Percentiles rank a stretch among this genome's conserved stretches.
phyloP scores from a whole-genome alignment of 1,139 yeast genomes.

The Scheffersomyces insectosa region DNA sequence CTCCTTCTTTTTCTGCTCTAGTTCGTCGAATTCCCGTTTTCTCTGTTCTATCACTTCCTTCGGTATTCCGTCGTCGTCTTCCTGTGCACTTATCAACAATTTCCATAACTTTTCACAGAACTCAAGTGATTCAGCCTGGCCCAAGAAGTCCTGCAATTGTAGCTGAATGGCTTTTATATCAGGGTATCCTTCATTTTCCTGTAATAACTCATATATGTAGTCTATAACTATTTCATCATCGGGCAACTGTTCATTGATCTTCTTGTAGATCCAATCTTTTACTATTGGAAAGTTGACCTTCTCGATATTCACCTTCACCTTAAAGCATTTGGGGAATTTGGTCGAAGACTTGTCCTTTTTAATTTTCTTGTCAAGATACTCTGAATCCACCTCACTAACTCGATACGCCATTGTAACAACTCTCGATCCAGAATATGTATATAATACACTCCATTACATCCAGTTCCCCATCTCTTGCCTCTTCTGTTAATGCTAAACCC shows the following conservation, averaged over 20 bases:
- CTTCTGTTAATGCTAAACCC: too few relatives aligned
- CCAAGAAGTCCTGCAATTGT: slow-evolving; percentile 43
- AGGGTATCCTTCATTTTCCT: slow-evolving; percentile 25
- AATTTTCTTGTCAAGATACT: slow-evolving; percentile 9
- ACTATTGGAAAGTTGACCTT: slow-evolving; percentile 37
- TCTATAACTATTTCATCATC: slow-evolving; percentile 51
- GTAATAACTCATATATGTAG: slow-evolving; percentile 36
- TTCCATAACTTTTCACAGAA: slow-evolving; percentile 44
- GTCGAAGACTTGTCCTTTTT: slow-evolving; percentile 10
- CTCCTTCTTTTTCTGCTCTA: slow-evolving; percentile 2
- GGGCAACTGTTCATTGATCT: slow-evolving; percentile 34
- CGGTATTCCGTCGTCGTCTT: slow-evolving; percentile 43
- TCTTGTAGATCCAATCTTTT: slow-evolving; percentile 34
- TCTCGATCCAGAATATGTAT: too few relatives aligned
- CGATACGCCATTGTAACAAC: slow-evolving; percentile 17
- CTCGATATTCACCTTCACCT: slow-evolving; percentile 26
- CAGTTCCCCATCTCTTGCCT: too few relatives aligned
- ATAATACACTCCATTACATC: too few relatives aligned
- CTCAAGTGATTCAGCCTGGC: slow-evolving; percentile 30
- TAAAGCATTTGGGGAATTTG: slow-evolving; percentile 16
- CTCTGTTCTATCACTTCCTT: slow-evolving; percentile 23
- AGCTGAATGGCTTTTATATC: slow-evolving; percentile 33
- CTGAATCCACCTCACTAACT: slow-evolving; percentile 17
- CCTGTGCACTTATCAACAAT: slow-evolving; percentile 39
- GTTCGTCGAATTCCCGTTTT: slow-evolving; percentile 10